Base-by-base conservation (phyloP, 352 stramenopile genomes). In the Globisporangium spinosum region DNA sequence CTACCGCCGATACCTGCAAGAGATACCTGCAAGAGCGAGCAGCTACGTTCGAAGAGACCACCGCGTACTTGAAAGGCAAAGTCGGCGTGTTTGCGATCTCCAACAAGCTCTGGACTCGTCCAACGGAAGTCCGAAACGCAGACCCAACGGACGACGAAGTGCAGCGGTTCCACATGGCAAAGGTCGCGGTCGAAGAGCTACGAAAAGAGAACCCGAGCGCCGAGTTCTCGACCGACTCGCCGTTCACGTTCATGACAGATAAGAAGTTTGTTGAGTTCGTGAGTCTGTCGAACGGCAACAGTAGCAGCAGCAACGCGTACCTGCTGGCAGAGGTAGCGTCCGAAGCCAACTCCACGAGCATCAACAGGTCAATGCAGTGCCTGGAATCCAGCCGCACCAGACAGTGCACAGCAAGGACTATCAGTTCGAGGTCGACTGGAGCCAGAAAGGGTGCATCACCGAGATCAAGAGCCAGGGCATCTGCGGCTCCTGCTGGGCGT, bases 401-500 rank as follows among this genome's bases (percentile, higher is more conserved):
- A 23, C 23, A 53, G 45, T 13, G 20, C 45, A 53, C 45, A 53
- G 45, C 6, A 25, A 53, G 45, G 45, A 25, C 45, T 53, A 20
- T 6, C 45, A 53, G 20, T 9, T 53, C 6, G 20, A 53, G 17
- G 45, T 53, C 7, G 45, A 25, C 17, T 53, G 45, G 45, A 53
- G 20, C 8, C 45, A 23, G 20, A 53, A 53, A 23, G 20, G 45
- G 8, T 87, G 79, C 61, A 68, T 87, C 17, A 73, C 73, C 23
- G 55, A 66, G 54, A 62, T 98, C 38, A 97, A 98, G 58, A 92
- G 99, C 76, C 97, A 99, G 75, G 97, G 94, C 13, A 70, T 88
- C 1, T 99, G 97, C 69, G 95, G 97, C 55, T 97, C 90, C 9
- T 99, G 97, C 79, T 99, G 97, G 96, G 89, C 95, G 1, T 99